A percentile compares a stretch with the other conserved stretches of the same genome.
Evolutionary conservation across 495 filamentous ascomycete genomes (phyloP).

Genomic region (Chaetomium tenue): DNA sequence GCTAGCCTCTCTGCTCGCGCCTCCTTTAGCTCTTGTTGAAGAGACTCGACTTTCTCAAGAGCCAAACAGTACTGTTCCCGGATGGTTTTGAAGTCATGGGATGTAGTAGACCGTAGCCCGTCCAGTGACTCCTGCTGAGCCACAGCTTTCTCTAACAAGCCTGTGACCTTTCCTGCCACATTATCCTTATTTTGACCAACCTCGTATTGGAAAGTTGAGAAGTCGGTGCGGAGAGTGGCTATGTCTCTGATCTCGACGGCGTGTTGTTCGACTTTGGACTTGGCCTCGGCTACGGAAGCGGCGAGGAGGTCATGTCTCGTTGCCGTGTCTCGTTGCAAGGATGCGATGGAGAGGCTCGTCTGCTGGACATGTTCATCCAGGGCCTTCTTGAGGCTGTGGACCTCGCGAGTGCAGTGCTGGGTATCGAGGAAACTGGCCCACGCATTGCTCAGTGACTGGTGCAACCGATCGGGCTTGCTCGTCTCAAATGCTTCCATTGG

Average conservation of each 20-base stretch:
- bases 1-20: conserved; percentile 21
- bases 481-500: conserved; percentile 20
- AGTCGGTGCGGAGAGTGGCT: conserved; percentile 9
- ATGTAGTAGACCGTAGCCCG: not conserved
- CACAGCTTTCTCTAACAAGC: conserved; percentile 19
- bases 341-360: conserved; percentile 18
- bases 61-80: conserved; percentile 22
- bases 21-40: conserved; percentile 26
- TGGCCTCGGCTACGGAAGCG: conserved; percentile 21
- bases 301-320: conserved; percentile 21
- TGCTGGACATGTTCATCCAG: conserved; percentile 24
- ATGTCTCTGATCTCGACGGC: conserved; percentile 14
- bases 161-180: conserved; percentile 2
- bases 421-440: conserved; percentile 33
- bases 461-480: conserved; percentile 20
- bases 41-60: conserved; percentile 20
- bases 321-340: conserved; percentile 21
- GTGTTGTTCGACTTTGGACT: conserved; percentile 22
- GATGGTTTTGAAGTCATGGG: conserved; percentile 16
- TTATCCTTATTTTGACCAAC: conserved; percentile 16
- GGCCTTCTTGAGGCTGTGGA: conserved; percentile 22
- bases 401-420: conserved; percentile 29
- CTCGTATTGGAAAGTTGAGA: conserved; percentile 23
- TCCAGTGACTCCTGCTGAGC: conserved; percentile 20
- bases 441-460: conserved; percentile 24